These are phyloP conservation scores for Hyparrhenia diplandra DNA, from an alignment of 176 grass and related monocot genomes.

Conservation along the genomic window DNA sequence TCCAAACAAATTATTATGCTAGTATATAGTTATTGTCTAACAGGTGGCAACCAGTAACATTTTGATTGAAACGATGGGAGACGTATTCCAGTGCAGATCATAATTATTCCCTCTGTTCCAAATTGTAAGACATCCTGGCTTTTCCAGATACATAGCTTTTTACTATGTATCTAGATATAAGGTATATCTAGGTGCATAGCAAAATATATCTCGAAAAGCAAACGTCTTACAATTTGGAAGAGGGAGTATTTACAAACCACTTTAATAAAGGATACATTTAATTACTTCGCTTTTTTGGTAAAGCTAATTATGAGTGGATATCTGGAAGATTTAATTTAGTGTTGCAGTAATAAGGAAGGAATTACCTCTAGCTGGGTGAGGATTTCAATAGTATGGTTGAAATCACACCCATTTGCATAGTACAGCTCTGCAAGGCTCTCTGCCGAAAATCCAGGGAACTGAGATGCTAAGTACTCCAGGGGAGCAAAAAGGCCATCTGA, in stretches of 20 bases:
- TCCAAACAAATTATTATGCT: constrained; percentile 1
- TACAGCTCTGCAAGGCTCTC: constrained; percentile 87
- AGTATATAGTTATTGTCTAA: neutral
- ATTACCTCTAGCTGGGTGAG: constrained; percentile 93
- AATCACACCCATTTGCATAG: constrained; percentile 77
- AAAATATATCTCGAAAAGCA: neutral
- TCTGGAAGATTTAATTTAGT: neutral
- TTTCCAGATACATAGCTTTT: neutral
- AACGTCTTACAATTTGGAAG: neutral
- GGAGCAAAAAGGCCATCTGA: constrained; percentile 53
- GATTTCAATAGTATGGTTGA: constrained; percentile 84
- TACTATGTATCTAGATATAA: neutral
- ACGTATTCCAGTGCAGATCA: neutral
- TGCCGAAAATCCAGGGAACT: constrained; percentile 85
- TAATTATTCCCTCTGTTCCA: neutral
- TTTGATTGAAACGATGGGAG: neutral
- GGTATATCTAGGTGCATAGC: neutral
- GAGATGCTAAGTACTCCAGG: constrained; percentile 70
- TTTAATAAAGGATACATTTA: neutral
- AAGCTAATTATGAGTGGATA: neutral
- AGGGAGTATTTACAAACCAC: neutral
- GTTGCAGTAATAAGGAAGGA: neutral
- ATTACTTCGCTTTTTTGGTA: neutral
- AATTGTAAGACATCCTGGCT: neutral
- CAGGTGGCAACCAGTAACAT: neutral